Conservation (phyloP, 2,329 filamentous ascomycete species). For the Botrytis sinoallii region DNA sequence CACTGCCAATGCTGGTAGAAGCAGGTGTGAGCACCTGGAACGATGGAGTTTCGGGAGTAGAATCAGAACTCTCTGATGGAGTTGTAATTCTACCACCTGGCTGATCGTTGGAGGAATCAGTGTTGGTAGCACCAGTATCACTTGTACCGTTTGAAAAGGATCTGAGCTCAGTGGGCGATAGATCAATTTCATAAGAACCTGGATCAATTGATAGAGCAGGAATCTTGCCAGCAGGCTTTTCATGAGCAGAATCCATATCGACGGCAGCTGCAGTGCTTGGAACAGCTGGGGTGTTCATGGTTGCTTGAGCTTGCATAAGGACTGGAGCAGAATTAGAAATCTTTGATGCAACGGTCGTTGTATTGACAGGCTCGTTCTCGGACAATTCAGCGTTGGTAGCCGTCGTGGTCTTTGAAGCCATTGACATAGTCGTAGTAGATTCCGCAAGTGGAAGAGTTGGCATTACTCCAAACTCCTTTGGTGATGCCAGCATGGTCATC, state of each 20-base stretch:
- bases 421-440: neutral
- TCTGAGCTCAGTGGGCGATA: neutral
- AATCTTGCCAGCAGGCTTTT: neutral
- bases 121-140: neutral
- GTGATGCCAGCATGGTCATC: neutral
- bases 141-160: neutral
- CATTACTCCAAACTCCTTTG: neutral
- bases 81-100: neutral
- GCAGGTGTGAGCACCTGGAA: neutral
- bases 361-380: neutral
- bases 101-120: neutral
- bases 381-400: too few species aligned
- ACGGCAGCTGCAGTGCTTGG: neutral
- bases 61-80: neutral
- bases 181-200: neutral
- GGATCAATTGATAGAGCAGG: neutral
- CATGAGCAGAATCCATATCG: neutral
- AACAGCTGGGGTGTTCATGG: neutral
- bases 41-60: neutral
- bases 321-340: too few species aligned
- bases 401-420: neutral
- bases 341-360: neutral
- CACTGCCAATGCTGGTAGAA: neutral
- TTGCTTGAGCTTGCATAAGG: too few species aligned
- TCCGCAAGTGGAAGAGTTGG: neutral